Base-by-base conservation (phyloP, 495 filamentous ascomycete genomes). In the Hyaloscypha variabilis region DNA sequence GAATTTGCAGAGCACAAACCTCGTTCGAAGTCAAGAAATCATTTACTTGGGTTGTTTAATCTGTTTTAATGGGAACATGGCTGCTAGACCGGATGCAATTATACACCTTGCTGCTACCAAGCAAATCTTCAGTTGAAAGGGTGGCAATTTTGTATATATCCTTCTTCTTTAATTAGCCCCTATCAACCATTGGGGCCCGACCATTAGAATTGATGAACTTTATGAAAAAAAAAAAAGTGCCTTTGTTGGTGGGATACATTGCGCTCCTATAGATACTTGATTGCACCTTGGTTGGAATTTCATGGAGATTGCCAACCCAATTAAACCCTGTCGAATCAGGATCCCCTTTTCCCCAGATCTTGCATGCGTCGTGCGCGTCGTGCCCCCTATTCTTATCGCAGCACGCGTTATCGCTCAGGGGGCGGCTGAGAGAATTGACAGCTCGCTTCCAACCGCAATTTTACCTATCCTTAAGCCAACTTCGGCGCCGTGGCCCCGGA, bases 21-120 rank as follows among this genome's bases (percentile, higher is more conserved):
- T 71, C 74, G 11, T 87, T 87, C 67, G 82, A 85, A 62, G 83
- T 87, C 36, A 77, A 79, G 70, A 79, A 85, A 67, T 82, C 83
- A 10, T 87, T 87, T 70, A 83, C 82, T 21, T 87, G 84, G 85
- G 70, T 82, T 3, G 58, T 66, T 28, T 71, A 61, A 68, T 24
- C 39, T 17, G 13, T 55, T n/a, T n/a, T 21, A 11, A 10, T 58
- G 55, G 23, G 26, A 51, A 50, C n/a, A 13, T 60, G 55, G 17
- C 31, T 21, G 23, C 23, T 58, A 58, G 53, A 64, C 24, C 53
- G 52, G 62, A 58, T 54, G 39, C 39, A 19, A 46, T 46, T 4
- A 4, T 46, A 46, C 39, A 46, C 39, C 39, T 46, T 46, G 39
- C 39, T 46, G 39, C 17, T 14, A 42, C 39, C 39, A 10, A 46